Evolutionary conservation across 495 filamentous ascomycete species (phyloP).

Genomic region (Podospora pseudopauciseta): DNA sequence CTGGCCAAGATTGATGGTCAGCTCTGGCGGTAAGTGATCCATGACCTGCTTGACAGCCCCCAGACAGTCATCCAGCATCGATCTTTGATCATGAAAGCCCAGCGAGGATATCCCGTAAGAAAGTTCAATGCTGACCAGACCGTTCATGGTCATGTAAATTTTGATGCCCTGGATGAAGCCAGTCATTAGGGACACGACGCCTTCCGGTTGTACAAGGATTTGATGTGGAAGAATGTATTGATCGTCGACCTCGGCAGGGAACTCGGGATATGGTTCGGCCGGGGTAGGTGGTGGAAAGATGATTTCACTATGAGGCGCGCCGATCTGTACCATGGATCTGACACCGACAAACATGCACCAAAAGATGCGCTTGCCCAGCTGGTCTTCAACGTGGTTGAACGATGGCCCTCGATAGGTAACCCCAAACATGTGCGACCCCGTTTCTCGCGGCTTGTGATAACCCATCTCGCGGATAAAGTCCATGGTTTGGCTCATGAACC

Average conservation of each 20-base stretch:
- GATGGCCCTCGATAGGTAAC: constrained; percentile 35
- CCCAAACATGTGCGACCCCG: constrained; percentile 30
- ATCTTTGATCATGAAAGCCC: constrained; percentile 68
- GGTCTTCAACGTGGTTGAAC: constrained; percentile 67
- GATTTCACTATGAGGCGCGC: constrained; percentile 59
- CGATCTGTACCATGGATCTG: constrained; percentile 65
- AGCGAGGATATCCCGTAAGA: constrained; percentile 67
- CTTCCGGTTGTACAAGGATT: constrained; percentile 59
- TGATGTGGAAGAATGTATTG: constrained; percentile 63
- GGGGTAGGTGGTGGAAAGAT: constrained; percentile 67
- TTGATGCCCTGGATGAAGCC: constrained; percentile 76
- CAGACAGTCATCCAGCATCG: constrained; percentile 58
- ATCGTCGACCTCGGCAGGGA: constrained; percentile 77
- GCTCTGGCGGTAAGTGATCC: constrained; percentile 56
- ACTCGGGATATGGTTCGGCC: constrained; percentile 71
- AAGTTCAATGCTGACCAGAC: constrained; percentile 64
- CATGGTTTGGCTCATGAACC: constrained; percentile 71
- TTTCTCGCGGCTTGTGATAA: constrained; percentile 49
- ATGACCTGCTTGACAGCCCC: constrained; percentile 57
- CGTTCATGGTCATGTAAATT: constrained; percentile 67
- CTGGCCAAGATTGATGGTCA: constrained; percentile 48
- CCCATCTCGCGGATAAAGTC: constrained; percentile 67
- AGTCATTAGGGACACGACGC: constrained; percentile 57
- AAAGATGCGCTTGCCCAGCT: constrained; percentile 74
- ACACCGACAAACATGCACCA: constrained; percentile 70